Base-by-base conservation (phyloP, 2,329 filamentous ascomycete species). In the Nemania sp. region DNA sequence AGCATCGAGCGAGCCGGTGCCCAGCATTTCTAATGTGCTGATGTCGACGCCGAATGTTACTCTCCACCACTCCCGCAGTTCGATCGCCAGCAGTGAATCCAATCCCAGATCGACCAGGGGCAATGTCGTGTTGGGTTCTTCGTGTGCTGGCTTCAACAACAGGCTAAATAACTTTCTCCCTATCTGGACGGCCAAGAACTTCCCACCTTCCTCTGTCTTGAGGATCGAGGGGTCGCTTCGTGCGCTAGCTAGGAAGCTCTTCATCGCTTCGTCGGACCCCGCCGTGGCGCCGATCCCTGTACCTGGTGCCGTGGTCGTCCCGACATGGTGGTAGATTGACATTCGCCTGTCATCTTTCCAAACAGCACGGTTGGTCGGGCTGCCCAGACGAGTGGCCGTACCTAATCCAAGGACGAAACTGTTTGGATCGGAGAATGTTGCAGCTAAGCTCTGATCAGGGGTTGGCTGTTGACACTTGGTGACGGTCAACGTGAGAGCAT, bases 11-110 rank as follows among this genome's bases (percentile, higher is more conserved):
- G n/a, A n/a, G n/a, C 49, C 49, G 22, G 41, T 37, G 11, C 54
- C 28, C 22, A 53, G 31, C 24, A 56, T 48, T 15, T 56, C 43
- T 3, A 48, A 26, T 2, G 52, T 46, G 6, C 37, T 55, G 19
- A 58, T 49, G 28, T 58, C 52, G 9, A 49, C 24, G 15, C 28
- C 11, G 17, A 59, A 59, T 2, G 41, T 49, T 23, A 45, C 39
- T 20, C 33, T 59, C 53, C 56, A 77, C 76, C 77, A 80, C 9
- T 69, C 64, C 5, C 75, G 71, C n/a, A 72, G 72, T 75, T 52
- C 56, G 24, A 59, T 43, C 8, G 53, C 60, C 5, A 63, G 47
- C 4, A 62, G 42, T 2, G 56, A 52, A 44, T 61, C 46, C 24
- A 49, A 23, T 6, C 46, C 59, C 3, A 60, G 39, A 15, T 53